Conservation (phyloP, 768 basidiomycete species). For the Pleurotus ostreatus region DNA sequence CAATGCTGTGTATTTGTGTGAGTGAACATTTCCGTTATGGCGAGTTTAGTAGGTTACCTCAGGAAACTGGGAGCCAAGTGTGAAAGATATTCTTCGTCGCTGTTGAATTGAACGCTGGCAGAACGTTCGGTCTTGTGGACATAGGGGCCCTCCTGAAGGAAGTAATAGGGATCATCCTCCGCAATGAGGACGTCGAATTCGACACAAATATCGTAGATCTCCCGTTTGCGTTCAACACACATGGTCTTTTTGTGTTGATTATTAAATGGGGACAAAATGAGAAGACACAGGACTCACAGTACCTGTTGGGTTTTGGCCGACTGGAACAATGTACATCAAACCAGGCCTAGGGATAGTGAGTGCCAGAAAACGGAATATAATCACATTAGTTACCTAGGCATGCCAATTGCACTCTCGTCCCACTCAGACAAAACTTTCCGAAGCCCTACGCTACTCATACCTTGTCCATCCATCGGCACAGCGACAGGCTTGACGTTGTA, state of each 20-base stretch:
- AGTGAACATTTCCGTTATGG: not conserved
- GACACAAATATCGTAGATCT: slow-evolving; percentile 76
- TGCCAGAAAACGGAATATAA: not conserved
- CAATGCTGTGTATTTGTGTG: slow-evolving; percentile 37
- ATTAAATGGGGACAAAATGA: not conserved
- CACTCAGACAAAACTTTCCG: slow-evolving; percentile 59
- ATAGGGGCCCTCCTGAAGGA: slow-evolving; percentile 63
- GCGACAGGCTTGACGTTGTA: slow-evolving; percentile 43
- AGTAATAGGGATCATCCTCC: slow-evolving; percentile 83
- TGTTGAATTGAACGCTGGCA: slow-evolving; percentile 17
- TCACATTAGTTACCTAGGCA: not conserved
- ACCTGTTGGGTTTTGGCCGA: slow-evolving; percentile 84
- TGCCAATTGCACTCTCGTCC: slow-evolving; percentile 53
- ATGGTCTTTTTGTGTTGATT: slow-evolving; percentile 44
- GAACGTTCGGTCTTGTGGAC: slow-evolving; percentile 34
- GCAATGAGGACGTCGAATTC: slow-evolving; percentile 66
- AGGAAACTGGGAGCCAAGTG: slow-evolving; percentile 59
- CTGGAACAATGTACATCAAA: slow-evolving; percentile 70
- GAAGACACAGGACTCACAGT: slow-evolving; percentile 35
- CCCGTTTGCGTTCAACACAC: slow-evolving; percentile 60
- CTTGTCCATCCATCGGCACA: slow-evolving; percentile 65
- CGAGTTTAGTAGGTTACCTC: slow-evolving; percentile 27
- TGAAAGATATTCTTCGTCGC: slow-evolving; percentile 42
- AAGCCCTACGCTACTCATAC: slow-evolving; percentile 61
- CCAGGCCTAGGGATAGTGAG: slow-evolving; percentile 44